Evolutionary conservation across 176 grass and related monocot genomes (phyloP), one percentile per base, ranked within the genome.

Genomic region (Tillandsia leiboldiana): DNA sequence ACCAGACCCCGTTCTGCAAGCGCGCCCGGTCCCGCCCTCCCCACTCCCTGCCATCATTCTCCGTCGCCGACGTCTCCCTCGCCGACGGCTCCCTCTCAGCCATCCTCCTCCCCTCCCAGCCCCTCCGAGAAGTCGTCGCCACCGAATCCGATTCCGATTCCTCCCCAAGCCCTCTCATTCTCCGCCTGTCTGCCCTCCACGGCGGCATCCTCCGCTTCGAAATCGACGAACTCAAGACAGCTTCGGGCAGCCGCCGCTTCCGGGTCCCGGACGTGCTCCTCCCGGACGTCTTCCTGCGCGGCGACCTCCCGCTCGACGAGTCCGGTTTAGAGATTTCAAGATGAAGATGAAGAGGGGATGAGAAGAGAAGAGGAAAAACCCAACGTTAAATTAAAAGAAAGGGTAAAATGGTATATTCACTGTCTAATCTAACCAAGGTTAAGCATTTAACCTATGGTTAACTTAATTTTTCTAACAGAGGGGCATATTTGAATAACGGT

Each of bases 1-100:
- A 77, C 53, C 83, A 96, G 81, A 96, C 88, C 63, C 88, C 92
- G 58, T 96, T 96, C 83, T 96, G 92, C 88, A 89, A 89, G 78
- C 88, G 83, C 23, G 92, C 86, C 56, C 88, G 88, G 64, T 20
- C 50, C 53, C 86, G 81, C 69, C 49, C 76, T 29, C 88, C 88
- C 27, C 88, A 89, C 73, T 96, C 92, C 20, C 59, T 91, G 63
- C 86, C 90, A n/a, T 67, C 88, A 67, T 83, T 91, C 76, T 89
- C 86, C 62, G 53, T 79, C 49, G n/a, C 73, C 67, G 69, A 82
- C 24, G 72, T 80, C 13, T 82, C 90, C 24, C 74, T 94, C 66
- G 73, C 88, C 10, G 86, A 96, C 0, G 92, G 92, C 7, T 61
- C 83, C 10, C n/a, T 96, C 70, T 82, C 81, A 12, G 88, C 85